phyloP scores from a whole-genome alignment of 2,329 filamentous ascomycete genomes.

The Claviceps pazoutovae region DNA sequence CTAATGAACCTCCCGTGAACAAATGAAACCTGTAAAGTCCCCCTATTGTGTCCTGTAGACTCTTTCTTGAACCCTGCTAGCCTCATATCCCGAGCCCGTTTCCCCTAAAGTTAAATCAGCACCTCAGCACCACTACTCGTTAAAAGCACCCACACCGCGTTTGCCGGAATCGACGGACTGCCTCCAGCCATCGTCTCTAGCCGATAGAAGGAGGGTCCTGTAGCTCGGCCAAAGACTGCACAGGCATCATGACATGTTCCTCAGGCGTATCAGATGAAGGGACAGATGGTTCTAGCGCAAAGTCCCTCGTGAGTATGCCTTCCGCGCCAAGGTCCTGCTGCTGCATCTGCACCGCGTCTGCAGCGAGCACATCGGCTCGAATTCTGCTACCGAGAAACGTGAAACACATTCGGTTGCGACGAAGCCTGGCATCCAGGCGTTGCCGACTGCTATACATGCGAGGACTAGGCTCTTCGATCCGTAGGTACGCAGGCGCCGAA shows the following conservation, averaged over 20 bases:
- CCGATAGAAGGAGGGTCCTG: not conserved
- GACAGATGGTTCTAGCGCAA: slow-evolving; percentile 5
- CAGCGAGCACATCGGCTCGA: not conserved
- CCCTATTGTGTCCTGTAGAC: too few species aligned
- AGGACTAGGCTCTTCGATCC: not conserved
- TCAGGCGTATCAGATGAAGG: not conserved
- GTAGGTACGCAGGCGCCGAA: not conserved
- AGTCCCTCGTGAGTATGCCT: slow-evolving; percentile 3
- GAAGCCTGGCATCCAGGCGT: not conserved
- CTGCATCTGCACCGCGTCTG: not conserved
- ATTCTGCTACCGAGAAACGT: not conserved
- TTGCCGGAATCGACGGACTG: not conserved
- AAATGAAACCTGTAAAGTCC: too few species aligned
- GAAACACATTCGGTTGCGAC: not conserved
- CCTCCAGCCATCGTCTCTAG: slow-evolving; percentile 3
- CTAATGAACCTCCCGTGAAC: too few species aligned
- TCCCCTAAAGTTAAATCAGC: not conserved
- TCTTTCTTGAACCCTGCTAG: too few species aligned
- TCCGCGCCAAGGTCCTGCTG: slow-evolving; percentile 1
- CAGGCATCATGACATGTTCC: not conserved
- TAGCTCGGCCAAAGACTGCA: not conserved
- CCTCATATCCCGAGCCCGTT: too few species aligned
- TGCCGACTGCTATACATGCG: not conserved
- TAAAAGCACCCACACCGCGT: not conserved
- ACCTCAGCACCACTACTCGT: too few species aligned